Percentiles rank a stretch among this genome's conserved stretches.
These are phyloP conservation scores for Ogataea parapolymorpha DNA, from an alignment of 805 yeast genomes.

Conservation along the genomic window DNA sequence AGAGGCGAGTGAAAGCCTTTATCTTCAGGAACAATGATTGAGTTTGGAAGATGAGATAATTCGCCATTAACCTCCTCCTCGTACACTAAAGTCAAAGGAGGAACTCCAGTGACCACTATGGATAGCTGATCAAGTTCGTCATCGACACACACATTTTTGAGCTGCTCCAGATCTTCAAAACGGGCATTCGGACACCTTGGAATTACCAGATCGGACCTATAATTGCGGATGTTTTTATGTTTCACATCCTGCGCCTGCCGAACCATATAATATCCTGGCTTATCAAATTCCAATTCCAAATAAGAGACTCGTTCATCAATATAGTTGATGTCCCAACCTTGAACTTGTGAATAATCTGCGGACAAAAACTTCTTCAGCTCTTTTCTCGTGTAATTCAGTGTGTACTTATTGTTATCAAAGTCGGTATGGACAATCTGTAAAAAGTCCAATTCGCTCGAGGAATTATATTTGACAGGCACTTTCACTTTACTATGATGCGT, in stretches of 20 bases:
- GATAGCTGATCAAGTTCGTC: conserved; percentile 43
- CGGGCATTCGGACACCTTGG: conserved; percentile 77
- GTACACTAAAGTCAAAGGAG: conserved; percentile 66
- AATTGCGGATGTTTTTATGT: conserved; percentile 54
- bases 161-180: conserved; percentile 37
- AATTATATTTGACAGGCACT: conserved; percentile 77
- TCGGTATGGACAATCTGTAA: conserved; percentile 63
- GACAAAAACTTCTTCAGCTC: conserved; percentile 44
- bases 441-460: conserved; percentile 67
- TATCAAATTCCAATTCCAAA: conserved; percentile 58
- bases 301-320: conserved; percentile 47
- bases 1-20: conserved; percentile 48
- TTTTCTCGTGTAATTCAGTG: conserved; percentile 52
- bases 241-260: conserved; percentile 59
- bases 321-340: conserved; percentile 17
- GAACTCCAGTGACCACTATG: conserved; percentile 66
- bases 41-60: conserved; percentile 27
- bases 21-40: conserved; percentile 41
- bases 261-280: conserved; percentile 78
- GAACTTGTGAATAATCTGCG: conserved; percentile 25
- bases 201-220: conserved; percentile 59
- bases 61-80: conserved; percentile 41
- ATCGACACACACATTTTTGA: conserved; percentile 59
- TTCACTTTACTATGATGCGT: conserved; percentile 32
- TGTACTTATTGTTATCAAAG: conserved; percentile 46